These are phyloP conservation scores for Anthostomella pinea DNA, from an alignment of 2,329 filamentous ascomycete genomes.

Conservation along the genomic window DNA sequence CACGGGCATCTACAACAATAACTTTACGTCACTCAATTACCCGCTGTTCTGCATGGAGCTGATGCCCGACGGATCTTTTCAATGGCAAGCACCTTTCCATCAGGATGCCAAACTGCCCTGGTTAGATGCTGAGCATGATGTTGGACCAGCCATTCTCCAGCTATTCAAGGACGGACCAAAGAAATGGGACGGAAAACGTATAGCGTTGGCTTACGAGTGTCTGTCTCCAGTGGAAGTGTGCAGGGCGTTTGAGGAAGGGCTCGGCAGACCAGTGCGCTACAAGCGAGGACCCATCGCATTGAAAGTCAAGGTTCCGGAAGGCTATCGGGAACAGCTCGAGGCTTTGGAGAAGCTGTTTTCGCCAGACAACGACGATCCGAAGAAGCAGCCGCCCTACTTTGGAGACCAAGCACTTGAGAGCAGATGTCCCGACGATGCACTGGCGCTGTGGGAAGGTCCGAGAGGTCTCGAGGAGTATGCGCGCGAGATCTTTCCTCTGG, in stretches of 20 bases:
- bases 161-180: slow-evolving; percentile 89
- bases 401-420: slow-evolving; percentile 55
- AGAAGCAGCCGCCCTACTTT: slow-evolving; percentile 62
- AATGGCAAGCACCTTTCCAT: slow-evolving; percentile 93
- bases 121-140: slow-evolving; percentile 94
- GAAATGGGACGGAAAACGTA: slow-evolving; percentile 76
- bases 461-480: slow-evolving; percentile 92
- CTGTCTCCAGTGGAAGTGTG: slow-evolving; percentile 82
- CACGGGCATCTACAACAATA: slow-evolving; percentile 98
- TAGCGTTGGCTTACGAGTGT: slow-evolving; percentile 88
- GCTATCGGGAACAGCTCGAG: slow-evolving; percentile 85
- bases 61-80: slow-evolving; percentile 77
- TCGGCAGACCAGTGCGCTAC: slow-evolving; percentile 77
- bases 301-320: slow-evolving; percentile 79
- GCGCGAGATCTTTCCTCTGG: slow-evolving; percentile 86
- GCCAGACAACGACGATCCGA: slow-evolving; percentile 47
- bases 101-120: slow-evolving; percentile 86
- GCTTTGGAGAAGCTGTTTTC: slow-evolving; percentile 60
- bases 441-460: slow-evolving; percentile 87
- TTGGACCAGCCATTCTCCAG: slow-evolving; percentile 87
- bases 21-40: slow-evolving; percentile 90
- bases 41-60: slow-evolving; percentile 95
- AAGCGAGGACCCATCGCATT: slow-evolving; percentile 76
- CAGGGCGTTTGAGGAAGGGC: slow-evolving; percentile 71
- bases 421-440: slow-evolving; percentile 69